Percentiles rank a stretch among this genome's conserved stretches.
phyloP scores from a whole-genome alignment of 305 asterid species.

The Nicotiana rustica region DNA sequence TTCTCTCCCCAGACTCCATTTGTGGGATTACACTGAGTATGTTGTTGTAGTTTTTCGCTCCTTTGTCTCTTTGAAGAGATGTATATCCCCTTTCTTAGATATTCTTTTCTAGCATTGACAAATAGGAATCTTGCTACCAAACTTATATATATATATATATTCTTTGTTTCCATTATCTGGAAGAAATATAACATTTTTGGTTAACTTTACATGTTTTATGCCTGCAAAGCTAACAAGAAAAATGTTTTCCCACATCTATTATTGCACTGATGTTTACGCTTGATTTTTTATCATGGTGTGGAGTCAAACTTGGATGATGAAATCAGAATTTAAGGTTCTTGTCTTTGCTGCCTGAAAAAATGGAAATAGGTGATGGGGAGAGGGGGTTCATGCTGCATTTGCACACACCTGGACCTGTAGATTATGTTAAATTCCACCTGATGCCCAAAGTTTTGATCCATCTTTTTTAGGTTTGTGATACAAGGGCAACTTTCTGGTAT shows the following conservation, averaged over 20 bases:
- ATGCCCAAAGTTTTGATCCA: not conserved
- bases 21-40: no score
- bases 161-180: not conserved
- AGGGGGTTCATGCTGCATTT: slow-evolving; percentile 10
- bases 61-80: not conserved
- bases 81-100: not conserved
- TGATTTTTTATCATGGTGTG: not conserved
- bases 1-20: not conserved
- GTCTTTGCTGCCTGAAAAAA: not conserved
- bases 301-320: slow-evolving; percentile 22
- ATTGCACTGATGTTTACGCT: not conserved
- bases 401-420: slow-evolving; percentile 12
- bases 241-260: not conserved
- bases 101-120: not conserved
- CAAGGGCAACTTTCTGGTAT: slow-evolving; percentile 1
- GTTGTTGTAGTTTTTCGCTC: not conserved
- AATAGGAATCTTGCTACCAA: not conserved
- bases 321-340: not conserved
- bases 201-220: not conserved
- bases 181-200: not conserved
- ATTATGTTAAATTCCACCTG: not conserved
- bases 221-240: not conserved
- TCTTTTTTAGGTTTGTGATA: not conserved
- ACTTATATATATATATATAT: not conserved
- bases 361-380: slow-evolving; percentile 2